Evolutionary conservation across 352 stramenopile species (phyloP), one percentile per base, ranked within the genome.

Genomic region (Lagenidium giganteum): DNA sequence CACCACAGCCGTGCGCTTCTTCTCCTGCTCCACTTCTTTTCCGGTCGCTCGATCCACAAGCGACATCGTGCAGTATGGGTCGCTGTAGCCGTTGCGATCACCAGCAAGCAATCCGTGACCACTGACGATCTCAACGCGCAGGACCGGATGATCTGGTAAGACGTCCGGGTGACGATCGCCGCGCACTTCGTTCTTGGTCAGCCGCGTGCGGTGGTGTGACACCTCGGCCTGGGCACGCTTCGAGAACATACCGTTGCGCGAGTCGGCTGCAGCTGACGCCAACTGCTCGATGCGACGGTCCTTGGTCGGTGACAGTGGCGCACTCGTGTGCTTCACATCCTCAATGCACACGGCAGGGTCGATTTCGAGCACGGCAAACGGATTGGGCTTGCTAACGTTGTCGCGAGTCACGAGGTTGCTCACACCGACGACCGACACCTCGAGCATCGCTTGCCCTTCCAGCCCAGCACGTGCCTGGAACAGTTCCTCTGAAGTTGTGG

Each of bases 41-140:
- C 67, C 70, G 2, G 59, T 66, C 3, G 27, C 37, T 3, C 61
- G 63, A 42, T 86, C 69, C 2, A 67, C 85, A 28, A 86, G 35
- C 8, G 61, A 75, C 21, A 88, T 45, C 16, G 73, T 86, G 30
- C 76, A 88, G 22, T 88, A 88, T 9, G 76, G 76, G 38, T 88
- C 76, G 37, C 76, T 88, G 45, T 88, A 88, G 3, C 76, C 76
- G 18, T 68, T 64, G 31, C 72, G 57, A 36, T 88, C 76, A 4
- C 70, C 72, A 16, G 61, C 68, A 16, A 51, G 70, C 2, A 88
- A 58, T 3, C 61, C 73, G 30, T 88, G 76, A 5, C 70, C 76
- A 26, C 70, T 82, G 11, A 82, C 57, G 12, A 88, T 54, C 7
- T 82, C 53, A 4, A 88, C 76, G 23, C 63, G 70, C 23, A 88